Evolutionary conservation across 2,329 filamentous ascomycete genomes (phyloP), one percentile per base, ranked within the genome.

Genomic region (Penicillium sp.): DNA sequence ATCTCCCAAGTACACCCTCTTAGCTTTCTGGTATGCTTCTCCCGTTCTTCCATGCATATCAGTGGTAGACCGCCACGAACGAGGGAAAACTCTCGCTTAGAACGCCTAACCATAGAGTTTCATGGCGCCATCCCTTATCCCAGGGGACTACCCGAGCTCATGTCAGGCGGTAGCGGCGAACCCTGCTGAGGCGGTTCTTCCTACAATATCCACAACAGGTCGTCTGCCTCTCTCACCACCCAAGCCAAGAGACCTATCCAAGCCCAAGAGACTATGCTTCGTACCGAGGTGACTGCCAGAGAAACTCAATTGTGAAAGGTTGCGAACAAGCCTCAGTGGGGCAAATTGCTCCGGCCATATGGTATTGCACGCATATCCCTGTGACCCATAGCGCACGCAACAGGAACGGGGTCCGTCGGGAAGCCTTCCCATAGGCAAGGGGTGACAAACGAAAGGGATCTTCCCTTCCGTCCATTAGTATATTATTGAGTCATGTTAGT

Each of bases 1-100:
- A 3, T 42, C 49, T 38, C 29, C 46, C 42, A 27, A 33, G 21
- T 21, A 43, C 38, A 29, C 31, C 17, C 35, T 43, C 13, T 29
- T 12, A 25, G 31, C 25, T 21, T 21, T 7, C 19, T 35, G 49
- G 33, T 29, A 21, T 42, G 57, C 56, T 71, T 71, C 69, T 71
- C 59, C 67, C 67, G 62, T 54, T 50, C 63, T 71, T 71, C 69
- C 57, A 68, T 71, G 68, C 65, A 70, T 69, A 61, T 62, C 35
- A 55, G 38, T 59, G 58, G 52, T 49, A 63, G 56, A 55, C 58
- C 58, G 56, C 60, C 60, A 62, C 50, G 47, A 56, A 57, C 54
- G 27, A 29, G 43, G 47, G 54, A 59, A 45, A 15, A 59, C 33
- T 9, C 12, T 37, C 19, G 23, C 33, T n/a, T 6, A 17, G 7